These are phyloP conservation scores for Knufia petricola DNA, from an alignment of 2,329 filamentous ascomycete species.

Conservation along the genomic window DNA sequence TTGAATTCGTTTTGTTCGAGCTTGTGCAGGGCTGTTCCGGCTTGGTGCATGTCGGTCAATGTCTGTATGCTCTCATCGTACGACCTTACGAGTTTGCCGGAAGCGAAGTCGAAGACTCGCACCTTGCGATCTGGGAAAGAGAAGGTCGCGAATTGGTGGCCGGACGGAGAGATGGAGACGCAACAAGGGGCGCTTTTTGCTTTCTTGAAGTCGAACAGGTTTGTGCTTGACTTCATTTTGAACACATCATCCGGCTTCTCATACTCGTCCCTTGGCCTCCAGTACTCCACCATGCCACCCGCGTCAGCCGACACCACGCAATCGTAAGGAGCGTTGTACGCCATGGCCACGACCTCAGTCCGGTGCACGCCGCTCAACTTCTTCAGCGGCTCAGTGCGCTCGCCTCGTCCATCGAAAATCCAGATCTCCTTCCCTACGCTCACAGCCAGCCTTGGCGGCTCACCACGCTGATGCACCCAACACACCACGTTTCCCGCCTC, in stretches of 20 bases:
- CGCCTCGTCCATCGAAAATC: slow-evolving; percentile 83
- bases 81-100: slow-evolving; percentile 77
- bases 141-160: slow-evolving; percentile 75
- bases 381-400: slow-evolving; percentile 65
- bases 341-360: slow-evolving; percentile 70
- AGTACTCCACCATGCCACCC: slow-evolving; percentile 93
- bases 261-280: slow-evolving; percentile 65
- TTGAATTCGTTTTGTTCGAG: slow-evolving; percentile 90
- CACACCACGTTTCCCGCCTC: slow-evolving; percentile 70
- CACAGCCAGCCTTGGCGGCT: slow-evolving; percentile 79
- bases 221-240: slow-evolving; percentile 85
- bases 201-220: slow-evolving; percentile 95
- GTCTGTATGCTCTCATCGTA: slow-evolving; percentile 92
- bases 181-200: slow-evolving; percentile 75
- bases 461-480: slow-evolving; percentile 82
- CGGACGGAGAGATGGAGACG: slow-evolving; percentile 75
- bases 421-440: slow-evolving; percentile 68
- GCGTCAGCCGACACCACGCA: slow-evolving; percentile 87
- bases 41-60: slow-evolving; percentile 89
- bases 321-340: slow-evolving; percentile 78
- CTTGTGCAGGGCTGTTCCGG: slow-evolving; percentile 70
- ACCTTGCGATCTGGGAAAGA: slow-evolving; percentile 92
- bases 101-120: slow-evolving; percentile 82
- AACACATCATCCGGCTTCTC: slow-evolving; percentile 91
- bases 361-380: slow-evolving; percentile 72